These are phyloP conservation scores for Termitomyces sp. DNA, from an alignment of 1,284 basidiomycete genomes.

Conservation along the genomic window DNA sequence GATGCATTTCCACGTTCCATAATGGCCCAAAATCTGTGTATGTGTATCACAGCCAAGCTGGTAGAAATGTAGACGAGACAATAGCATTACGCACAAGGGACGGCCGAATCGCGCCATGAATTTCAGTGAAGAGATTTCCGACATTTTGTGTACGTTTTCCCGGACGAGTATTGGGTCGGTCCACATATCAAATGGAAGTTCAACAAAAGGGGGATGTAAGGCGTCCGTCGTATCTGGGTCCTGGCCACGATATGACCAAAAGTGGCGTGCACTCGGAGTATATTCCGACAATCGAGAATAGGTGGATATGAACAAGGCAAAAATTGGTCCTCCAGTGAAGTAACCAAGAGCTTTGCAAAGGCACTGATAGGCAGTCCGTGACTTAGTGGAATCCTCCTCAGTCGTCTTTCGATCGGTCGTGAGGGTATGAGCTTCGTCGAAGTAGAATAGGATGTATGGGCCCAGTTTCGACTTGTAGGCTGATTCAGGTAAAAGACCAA, in stretches of 20 bases:
- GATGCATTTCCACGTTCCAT: background rate
- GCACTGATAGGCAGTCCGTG: conserved; percentile 2
- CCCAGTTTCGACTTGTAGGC: background rate
- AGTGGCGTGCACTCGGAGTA: background rate
- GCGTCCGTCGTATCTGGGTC: background rate
- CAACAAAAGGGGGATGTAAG: conserved; percentile 15
- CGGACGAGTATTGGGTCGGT: background rate
- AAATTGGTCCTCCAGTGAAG: background rate
- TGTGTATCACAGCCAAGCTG: background rate
- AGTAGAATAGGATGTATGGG: background rate
- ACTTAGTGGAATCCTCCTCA: background rate
- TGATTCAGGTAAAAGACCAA: background rate
- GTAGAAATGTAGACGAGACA: background rate
- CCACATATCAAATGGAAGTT: conserved; percentile 18
- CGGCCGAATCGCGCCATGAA: conserved; percentile 17
- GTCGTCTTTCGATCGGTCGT: background rate
- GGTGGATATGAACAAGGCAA: background rate
- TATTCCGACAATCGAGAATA: background rate
- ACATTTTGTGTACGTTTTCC: background rate
- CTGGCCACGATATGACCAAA: conserved; percentile 8
- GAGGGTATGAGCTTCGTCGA: conserved; percentile 1
- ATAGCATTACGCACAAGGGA: conserved; percentile 15
- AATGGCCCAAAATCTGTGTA: background rate
- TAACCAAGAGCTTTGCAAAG: conserved; percentile 1
- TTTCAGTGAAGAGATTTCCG: conserved; percentile 7